Conservation (phyloP, 169 alveolate species). For the Eimeria falciformis region DNA sequence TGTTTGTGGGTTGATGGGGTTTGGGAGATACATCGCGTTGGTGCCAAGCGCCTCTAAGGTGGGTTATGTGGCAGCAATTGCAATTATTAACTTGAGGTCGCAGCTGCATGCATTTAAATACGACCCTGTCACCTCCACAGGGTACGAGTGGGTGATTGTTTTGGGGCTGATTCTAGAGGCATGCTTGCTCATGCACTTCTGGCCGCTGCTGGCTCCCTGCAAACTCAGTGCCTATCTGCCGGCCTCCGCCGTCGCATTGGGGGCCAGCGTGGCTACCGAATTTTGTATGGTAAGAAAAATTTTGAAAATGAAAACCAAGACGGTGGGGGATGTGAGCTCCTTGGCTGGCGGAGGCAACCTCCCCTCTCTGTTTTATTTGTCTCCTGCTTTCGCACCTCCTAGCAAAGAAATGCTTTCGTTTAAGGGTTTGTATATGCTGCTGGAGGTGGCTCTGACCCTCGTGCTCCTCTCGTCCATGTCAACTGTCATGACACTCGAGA, state of each 20-base stretch:
- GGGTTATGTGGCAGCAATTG: slow-evolving; percentile 66
- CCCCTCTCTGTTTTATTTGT: slow-evolving; percentile 27
- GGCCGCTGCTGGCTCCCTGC: slow-evolving; percentile 14
- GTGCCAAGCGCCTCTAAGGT: slow-evolving; percentile 63
- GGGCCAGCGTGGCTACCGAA: slow-evolving; percentile 32
- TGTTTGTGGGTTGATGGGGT: slow-evolving; percentile 27
- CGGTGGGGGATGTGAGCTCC: slow-evolving; percentile 39
- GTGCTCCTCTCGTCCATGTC: slow-evolving; percentile 55
- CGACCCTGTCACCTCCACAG: slow-evolving; percentile 66
- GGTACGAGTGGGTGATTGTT: slow-evolving; percentile 59
- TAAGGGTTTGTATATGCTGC: background rate
- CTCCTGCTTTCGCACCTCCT: slow-evolving; percentile 16
- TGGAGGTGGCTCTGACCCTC: slow-evolving; percentile 37
- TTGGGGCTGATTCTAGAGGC: slow-evolving; percentile 21
- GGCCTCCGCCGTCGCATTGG: slow-evolving; percentile 60
- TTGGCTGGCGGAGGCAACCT: background rate
- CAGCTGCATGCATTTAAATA: slow-evolving; percentile 42
- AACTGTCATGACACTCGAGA: slow-evolving; percentile 44
- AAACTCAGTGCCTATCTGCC: background rate
- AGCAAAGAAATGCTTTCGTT: background rate
- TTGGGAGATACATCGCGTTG: slow-evolving; percentile 12
- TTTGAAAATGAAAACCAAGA: slow-evolving; percentile 8
- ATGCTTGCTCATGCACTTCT: slow-evolving; percentile 36
- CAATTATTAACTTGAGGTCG: slow-evolving; percentile 50
- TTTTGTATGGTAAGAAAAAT: slow-evolving; percentile 15